Base-by-base conservation (phyloP, 176 grass and related monocot genomes). In the Rhynchospora pubera region DNA sequence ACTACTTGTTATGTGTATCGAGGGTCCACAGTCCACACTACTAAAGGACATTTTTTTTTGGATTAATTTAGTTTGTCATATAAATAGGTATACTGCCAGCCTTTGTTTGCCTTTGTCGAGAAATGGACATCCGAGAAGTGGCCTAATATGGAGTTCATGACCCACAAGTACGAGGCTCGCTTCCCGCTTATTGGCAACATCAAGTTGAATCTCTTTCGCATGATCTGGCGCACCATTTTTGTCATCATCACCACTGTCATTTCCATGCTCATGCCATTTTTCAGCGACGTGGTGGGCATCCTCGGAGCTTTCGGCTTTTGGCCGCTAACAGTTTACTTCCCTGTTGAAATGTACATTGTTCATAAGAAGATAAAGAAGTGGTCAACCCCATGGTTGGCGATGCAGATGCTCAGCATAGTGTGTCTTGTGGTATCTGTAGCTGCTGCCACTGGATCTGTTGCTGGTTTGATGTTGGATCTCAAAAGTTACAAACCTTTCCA, bases 301-400 rank as follows among this genome's bases (percentile, higher is more conserved):
- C 90, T 99, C 44, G 96, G 95, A 15, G 95, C 95, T 19, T 55
- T 97, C 56, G 88, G 89, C 0, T 99, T 99, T 89, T 99, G 96
- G 96, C 96, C 96, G 14, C 85, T 95, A 46, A 95, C 92, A 9
- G 92, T 99, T 48, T 95, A 95, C 86, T 99, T 99, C 75, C 96
- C 96, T 6, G 55, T 99, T n/a, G 89, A 99, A 79, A 99, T 99
- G 96, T 93, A 98, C 88, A 88, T 98, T 63, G 83, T 32, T 68
- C 90, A 94, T 65, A 88, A 84, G 28, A 70, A 14, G 18, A 85
- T 97, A 42, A 78, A 86, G 0, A 79, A 85, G 0, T 39, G 81
- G 16, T 89, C 89, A 15, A 48, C 87, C 0, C 57, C 71, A 60
- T 89, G 84, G 83, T 1, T 90, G 24, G 85, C 85, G 32, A 87